A percentile compares a stretch with the other conserved stretches of the same genome.
These are phyloP conservation scores for Trichoderma sp. DNA, from an alignment of 2,329 filamentous ascomycete genomes.

Conservation along the genomic window DNA sequence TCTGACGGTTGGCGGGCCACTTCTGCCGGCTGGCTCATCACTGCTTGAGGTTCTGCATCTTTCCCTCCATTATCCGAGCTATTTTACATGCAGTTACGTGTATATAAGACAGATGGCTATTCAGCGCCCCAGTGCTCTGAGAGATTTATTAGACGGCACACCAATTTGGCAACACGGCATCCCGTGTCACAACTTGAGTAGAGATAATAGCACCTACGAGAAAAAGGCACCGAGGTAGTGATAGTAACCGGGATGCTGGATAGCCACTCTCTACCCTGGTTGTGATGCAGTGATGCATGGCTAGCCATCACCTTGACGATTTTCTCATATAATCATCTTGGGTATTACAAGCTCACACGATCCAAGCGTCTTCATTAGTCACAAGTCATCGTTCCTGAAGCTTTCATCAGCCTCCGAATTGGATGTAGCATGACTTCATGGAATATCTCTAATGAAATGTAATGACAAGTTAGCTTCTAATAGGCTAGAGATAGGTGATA, in stretches of 20 bases:
- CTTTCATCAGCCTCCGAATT: not conserved
- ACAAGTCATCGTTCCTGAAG: not conserved
- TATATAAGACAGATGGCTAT: no score
- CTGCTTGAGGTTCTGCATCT: not conserved
- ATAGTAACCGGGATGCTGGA: no score
- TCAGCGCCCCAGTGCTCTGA: not conserved
- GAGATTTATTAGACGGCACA: no score
- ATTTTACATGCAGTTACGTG: no score
- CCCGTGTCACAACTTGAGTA: no score
- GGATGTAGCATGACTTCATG: not conserved
- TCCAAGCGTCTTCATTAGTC: not conserved
- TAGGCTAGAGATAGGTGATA: not conserved
- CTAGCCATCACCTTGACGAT: no score
- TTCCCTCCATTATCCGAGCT: not conserved
- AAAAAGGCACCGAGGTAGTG: no score
- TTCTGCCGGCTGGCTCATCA: not conserved
- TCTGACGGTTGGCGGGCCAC: not conserved
- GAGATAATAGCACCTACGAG: no score
- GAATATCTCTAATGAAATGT: not conserved
- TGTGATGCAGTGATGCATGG: not conserved
- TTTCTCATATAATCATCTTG: no score
- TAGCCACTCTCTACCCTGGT: not conserved
- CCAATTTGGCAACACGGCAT: no score
- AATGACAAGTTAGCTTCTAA: not conserved
- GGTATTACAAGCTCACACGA: not conserved